phyloP scores from a whole-genome alignment of 2,329 filamentous ascomycete species.

The Pyricularia grisea region DNA sequence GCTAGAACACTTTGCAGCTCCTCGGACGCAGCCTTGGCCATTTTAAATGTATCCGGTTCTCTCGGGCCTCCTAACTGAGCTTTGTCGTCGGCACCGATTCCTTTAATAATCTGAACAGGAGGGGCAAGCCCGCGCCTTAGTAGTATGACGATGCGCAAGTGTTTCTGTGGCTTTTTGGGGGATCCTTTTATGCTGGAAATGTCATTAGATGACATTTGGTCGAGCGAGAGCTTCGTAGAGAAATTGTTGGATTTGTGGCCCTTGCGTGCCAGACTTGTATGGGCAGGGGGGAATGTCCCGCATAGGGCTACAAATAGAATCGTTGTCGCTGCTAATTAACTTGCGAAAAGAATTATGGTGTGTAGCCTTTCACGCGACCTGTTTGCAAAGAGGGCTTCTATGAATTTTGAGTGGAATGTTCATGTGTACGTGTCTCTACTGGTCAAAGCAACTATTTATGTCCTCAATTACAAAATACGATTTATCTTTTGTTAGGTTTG shows the following conservation, averaged over 20 bases:
- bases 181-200: neutral
- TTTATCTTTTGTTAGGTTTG: neutral
- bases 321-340: neutral
- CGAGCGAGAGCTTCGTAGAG: neutral
- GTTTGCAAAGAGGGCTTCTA: neutral
- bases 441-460: neutral
- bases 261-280: neutral
- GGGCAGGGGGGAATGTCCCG: neutral
- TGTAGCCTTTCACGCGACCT: neutral
- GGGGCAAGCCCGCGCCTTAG: neutral
- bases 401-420: neutral
- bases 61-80: neutral
- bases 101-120: neutral
- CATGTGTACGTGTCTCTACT: neutral
- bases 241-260: neutral
- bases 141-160: neutral
- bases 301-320: neutral
- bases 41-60: neutral
- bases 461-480: neutral
- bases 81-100: neutral
- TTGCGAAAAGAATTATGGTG: neutral
- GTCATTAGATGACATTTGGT: neutral
- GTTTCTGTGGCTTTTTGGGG: neutral
- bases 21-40: neutral
- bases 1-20: neutral